Percentiles rank a stretch among this genome's conserved stretches.
These are phyloP conservation scores for Penicillium sp. DNA, from an alignment of 2,329 filamentous ascomycete species.

Conservation along the genomic window DNA sequence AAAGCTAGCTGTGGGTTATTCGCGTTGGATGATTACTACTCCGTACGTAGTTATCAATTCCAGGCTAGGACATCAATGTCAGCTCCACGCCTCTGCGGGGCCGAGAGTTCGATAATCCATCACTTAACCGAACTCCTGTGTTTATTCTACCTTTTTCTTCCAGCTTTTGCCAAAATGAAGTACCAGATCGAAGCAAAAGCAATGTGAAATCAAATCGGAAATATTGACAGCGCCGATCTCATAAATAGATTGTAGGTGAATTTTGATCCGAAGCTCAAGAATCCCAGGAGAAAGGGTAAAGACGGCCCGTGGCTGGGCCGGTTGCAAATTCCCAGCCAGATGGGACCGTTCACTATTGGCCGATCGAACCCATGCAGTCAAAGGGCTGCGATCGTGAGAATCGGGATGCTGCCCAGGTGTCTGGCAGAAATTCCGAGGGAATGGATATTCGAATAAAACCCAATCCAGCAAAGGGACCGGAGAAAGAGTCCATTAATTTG, in stretches of 20 bases:
- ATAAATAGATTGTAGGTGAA: not conserved
- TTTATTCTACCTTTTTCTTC: not conserved
- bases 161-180: not conserved
- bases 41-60: not conserved
- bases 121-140: slow-evolving; percentile 1
- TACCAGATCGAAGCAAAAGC: not conserved
- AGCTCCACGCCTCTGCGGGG: slow-evolving; percentile 19
- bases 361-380: slow-evolving; percentile 7
- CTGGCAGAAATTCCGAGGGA: not conserved
- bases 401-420: not conserved
- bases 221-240: not conserved
- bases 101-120: slow-evolving; percentile 11
- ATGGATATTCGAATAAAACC: not conserved
- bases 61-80: slow-evolving; percentile 3
- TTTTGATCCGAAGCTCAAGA: not conserved
- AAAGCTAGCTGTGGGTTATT: not conserved
- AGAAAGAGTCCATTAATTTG: not conserved
- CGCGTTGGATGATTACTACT: not conserved
- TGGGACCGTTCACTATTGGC: slow-evolving; percentile 33
- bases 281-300: slow-evolving; percentile 18
- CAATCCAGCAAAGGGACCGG: not conserved
- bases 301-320: slow-evolving; percentile 20
- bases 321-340: slow-evolving; percentile 29
- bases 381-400: slow-evolving; percentile 1
- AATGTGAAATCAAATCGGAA: not conserved